Base-by-base conservation (phyloP, 305 asterid genomes). In the Fraxinus ornus region DNA sequence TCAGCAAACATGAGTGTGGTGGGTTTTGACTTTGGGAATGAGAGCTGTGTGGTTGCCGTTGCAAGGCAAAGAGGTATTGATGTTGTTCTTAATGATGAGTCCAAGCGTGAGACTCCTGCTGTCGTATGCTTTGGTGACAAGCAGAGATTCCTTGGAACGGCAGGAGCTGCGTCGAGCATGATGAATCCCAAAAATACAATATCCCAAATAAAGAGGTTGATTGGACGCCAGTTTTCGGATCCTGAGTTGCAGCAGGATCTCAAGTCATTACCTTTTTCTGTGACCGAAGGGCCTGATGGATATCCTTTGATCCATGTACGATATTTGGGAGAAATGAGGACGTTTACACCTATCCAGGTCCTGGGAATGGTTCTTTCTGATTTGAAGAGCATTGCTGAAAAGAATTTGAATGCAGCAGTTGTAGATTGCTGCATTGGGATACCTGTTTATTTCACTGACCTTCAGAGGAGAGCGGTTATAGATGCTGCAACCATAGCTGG, bases 401-500 rank as follows among this genome's bases (percentile, higher is more conserved):
- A 89, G 85, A 95, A 95, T 84, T 86, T 94, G 62, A 93, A 91
- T 82, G 89, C 99, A 4, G 95, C 93, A 7, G 98, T 95, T 36
- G 98, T 91, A 39, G 98, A 95, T 85, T 95, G 99, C 80, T 94
- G 98, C 88, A 93, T 95, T 26, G 99, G 99, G 71, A 89, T 95
- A 77, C 99, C 99, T 5, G 84, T 94, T 41, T 94, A 94, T 84
- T 94, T 94, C 87, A 95, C 98, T 7, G 97, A 94, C 79, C 91
- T 94, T 55, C 98, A 94, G 85, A 91, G 99, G 87, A 93, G 98
- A 84, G 98, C 98, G 55, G 94, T 94, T 30, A 77, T 94, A 76
- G 98, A 94, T 91, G 99, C 98, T 60, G 98, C 99, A 3, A 93
- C 93, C 1, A 94, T 95, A 28, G 98, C 98, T 84, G 97, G 98